A percentile compares a stretch with the other conserved stretches of the same genome.
Conservation (phyloP, 169 alveolate genomes). For the Eimeria praecox region DNA sequence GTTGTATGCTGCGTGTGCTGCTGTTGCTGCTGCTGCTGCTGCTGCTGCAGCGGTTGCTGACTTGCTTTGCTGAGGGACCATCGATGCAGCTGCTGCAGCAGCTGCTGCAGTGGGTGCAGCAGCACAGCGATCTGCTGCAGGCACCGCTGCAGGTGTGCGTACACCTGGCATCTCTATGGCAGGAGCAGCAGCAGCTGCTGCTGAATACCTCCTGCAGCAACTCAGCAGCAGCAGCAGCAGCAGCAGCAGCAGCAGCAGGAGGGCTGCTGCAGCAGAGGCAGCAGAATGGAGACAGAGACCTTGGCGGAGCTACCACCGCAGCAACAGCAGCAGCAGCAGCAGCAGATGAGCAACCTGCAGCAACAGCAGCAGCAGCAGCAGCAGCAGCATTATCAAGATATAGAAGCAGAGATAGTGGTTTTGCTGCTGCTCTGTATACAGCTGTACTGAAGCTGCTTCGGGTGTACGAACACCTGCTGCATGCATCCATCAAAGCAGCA, state of each 20-base stretch:
- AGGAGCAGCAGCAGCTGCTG: conserved; percentile 74
- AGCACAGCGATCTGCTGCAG: conserved; percentile 53
- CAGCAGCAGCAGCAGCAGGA: conserved; percentile 55
- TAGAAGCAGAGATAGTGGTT: neutral
- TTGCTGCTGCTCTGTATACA: neutral
- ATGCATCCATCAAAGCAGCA: conserved; percentile 20
- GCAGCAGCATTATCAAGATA: neutral
- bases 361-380: neutral
- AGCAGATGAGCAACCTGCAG: conserved; percentile 47
- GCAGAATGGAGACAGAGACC: neutral
- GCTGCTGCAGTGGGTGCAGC: conserved; percentile 70
- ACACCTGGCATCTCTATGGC: conserved; percentile 56
- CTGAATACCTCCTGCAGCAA: neutral
- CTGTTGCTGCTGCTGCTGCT: conserved; percentile 48
- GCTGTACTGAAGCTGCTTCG: conserved; percentile 64
- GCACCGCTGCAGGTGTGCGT: conserved; percentile 73
- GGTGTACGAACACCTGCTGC: conserved; percentile 72
- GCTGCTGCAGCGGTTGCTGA: conserved; percentile 74
- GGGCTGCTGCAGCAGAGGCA: conserved; percentile 70
- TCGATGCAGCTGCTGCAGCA: conserved; percentile 67
- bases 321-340: conserved; percentile 61
- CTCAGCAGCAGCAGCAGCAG: conserved; percentile 48
- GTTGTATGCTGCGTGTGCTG: neutral
- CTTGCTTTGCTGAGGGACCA: conserved; percentile 65
- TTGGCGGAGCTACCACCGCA: neutral